Conservation (phyloP, 2,329 filamentous ascomycete genomes). For the Exophiala phaeomuriformis region DNA sequence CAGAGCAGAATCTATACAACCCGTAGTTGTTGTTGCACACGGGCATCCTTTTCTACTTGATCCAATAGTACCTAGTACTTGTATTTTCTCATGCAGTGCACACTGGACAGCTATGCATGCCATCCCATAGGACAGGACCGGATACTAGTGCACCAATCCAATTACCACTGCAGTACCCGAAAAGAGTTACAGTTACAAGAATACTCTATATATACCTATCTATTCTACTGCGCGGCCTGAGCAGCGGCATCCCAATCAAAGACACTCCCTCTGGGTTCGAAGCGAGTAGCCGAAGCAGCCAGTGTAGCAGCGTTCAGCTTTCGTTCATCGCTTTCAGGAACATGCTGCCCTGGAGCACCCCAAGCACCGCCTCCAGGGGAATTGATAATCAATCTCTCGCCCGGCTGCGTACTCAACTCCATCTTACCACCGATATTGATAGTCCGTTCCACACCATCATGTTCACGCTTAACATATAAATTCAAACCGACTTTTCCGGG, state of each 20-base stretch:
- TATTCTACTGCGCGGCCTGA: slow-evolving; percentile 1
- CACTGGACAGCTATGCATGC: too few relatives aligned
- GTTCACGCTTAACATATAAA: slow-evolving; percentile 19
- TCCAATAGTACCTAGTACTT: too few relatives aligned
- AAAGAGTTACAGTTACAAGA: too few relatives aligned
- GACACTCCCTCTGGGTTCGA: background rate
- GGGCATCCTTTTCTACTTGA: too few relatives aligned
- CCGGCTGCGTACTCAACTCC: slow-evolving; percentile 26
- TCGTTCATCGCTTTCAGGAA: background rate
- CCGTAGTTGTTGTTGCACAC: too few relatives aligned
- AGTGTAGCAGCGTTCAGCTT: background rate
- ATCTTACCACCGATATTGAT: slow-evolving; percentile 26
- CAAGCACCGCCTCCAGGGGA: slow-evolving; percentile 35
- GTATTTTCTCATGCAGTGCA: too few relatives aligned
- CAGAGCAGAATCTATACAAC: too few relatives aligned
- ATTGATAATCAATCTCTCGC: slow-evolving; percentile 34
- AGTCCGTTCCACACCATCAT: slow-evolving; percentile 10
- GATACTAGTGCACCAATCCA: too few relatives aligned
- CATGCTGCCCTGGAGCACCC: slow-evolving; percentile 5
- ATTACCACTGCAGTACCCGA: too few relatives aligned
- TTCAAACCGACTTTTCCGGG: slow-evolving; percentile 22
- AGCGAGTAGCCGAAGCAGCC: background rate
- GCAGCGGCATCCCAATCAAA: background rate
- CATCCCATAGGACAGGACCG: too few relatives aligned
- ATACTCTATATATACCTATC: too few relatives aligned